phyloP scores from a whole-genome alignment of 225 moss, liverwort and hornwort genomes.

The Polytrichum commune region DNA sequence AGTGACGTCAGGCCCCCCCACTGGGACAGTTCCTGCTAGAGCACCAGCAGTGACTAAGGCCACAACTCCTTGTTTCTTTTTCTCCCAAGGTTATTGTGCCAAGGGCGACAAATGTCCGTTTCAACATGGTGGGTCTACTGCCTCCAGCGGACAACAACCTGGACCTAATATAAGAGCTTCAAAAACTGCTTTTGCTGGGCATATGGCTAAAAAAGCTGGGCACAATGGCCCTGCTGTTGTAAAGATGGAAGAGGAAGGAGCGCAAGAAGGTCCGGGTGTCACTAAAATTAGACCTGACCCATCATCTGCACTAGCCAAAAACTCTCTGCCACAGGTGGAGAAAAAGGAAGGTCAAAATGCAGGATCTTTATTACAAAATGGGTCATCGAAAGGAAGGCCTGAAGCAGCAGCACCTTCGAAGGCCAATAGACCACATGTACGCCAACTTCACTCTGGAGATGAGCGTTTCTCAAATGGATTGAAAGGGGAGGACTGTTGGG shows the following conservation, averaged over 20 bases:
- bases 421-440: slow-evolving; percentile 35
- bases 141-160: slow-evolving; percentile 3
- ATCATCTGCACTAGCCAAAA: slow-evolving; percentile 6
- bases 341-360: slow-evolving; percentile 40
- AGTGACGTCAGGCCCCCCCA: not conserved
- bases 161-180: slow-evolving; percentile 1
- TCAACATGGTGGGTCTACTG: slow-evolving; percentile 5
- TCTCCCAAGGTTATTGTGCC: slow-evolving; percentile 22
- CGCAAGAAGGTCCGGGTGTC: no score
- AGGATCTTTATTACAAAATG: slow-evolving; percentile 36
- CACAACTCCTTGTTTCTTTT: slow-evolving; percentile 21
- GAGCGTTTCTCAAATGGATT: slow-evolving; percentile 46
- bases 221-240: slow-evolving; percentile 6
- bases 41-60: slow-evolving; percentile 10
- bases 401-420: slow-evolving; percentile 25
- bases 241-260: not conserved
- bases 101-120: slow-evolving; percentile 21
- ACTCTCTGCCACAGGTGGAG: slow-evolving; percentile 11
- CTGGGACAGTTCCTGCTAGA: slow-evolving; percentile 4
- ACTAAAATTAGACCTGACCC: slow-evolving; percentile 14
- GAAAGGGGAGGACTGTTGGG: slow-evolving; percentile 68
- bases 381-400: slow-evolving; percentile 44
- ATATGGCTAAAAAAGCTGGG: not conserved
- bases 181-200: not conserved
- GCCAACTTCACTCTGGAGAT: slow-evolving; percentile 50